Percentiles rank a stretch among this genome's conserved stretches.
Conservation (phyloP, 2,329 filamentous ascomycete species). For the Exophiala xenobiotica region DNA sequence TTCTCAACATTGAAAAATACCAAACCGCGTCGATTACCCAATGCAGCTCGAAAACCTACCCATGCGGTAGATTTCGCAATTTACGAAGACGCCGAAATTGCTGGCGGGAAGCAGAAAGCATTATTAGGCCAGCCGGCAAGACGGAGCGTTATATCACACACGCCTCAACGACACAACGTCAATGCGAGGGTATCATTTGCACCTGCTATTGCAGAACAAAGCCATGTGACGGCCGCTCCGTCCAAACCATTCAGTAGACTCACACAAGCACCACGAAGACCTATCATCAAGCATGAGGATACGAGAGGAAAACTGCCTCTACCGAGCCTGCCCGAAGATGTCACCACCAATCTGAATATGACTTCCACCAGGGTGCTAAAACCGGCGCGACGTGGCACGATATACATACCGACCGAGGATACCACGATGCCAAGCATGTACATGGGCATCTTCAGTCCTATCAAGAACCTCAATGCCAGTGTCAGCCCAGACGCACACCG, state of each 20-base stretch:
- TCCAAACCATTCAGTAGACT: constrained; percentile 1
- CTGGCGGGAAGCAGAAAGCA: constrained; percentile 15
- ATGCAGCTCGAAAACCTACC: constrained; percentile 31
- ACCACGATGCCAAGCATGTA: constrained; percentile 44
- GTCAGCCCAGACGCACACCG: neutral
- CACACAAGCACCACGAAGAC: constrained; percentile 15
- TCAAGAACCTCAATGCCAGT: constrained; percentile 34
- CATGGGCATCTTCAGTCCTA: constrained; percentile 45
- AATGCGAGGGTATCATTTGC: neutral
- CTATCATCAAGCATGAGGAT: neutral
- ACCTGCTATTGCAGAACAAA: neutral
- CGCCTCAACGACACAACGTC: constrained; percentile 41
- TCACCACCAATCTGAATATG: neutral
- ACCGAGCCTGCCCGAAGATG: constrained; percentile 10
- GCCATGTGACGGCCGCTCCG: constrained; percentile 2
- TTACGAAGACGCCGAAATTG: constrained; percentile 36
- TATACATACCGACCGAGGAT: constrained; percentile 46
- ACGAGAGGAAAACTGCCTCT: neutral
- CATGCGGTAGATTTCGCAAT: constrained; percentile 37
- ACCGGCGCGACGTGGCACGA: constrained; percentile 38
- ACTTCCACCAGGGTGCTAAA: constrained; percentile 13
- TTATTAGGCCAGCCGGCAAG: constrained; percentile 13
- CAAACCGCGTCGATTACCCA: constrained; percentile 32
- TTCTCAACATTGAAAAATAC: constrained; percentile 32
- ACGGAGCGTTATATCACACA: constrained; percentile 34